Conservation (phyloP, 768 basidiomycete species). For the Pulveroboletus sp. region DNA sequence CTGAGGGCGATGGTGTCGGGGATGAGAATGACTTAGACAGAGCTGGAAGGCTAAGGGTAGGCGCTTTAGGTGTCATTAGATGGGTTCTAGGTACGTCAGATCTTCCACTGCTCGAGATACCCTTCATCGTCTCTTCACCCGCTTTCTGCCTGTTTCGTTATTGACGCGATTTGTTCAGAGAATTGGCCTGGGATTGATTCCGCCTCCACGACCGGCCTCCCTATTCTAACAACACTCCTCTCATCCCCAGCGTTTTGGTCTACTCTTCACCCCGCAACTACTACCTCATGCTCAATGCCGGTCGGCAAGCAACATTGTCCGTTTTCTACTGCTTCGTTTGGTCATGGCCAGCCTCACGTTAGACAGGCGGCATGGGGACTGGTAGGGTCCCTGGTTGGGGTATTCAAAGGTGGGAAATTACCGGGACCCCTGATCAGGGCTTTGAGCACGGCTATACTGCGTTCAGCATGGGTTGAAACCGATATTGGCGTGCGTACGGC, state of each 20-base stretch:
- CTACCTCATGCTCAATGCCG: constrained; percentile 31
- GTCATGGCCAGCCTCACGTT: constrained; percentile 66
- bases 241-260: constrained; percentile 55
- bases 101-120: constrained; percentile 3
- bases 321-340: constrained; percentile 36
- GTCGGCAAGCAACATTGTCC: constrained; percentile 32
- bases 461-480: constrained; percentile 70
- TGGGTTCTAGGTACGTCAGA: constrained; percentile 58
- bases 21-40: constrained; percentile 73
- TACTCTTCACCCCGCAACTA: constrained; percentile 47
- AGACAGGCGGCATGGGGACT: constrained; percentile 69
- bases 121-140: not conserved
- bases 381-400: constrained; percentile 43
- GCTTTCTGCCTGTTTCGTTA: not conserved
- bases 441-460: constrained; percentile 57
- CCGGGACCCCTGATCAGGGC: constrained; percentile 37
- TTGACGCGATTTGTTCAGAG: constrained; percentile 12
- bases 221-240: constrained; percentile 7
- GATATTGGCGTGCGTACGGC: constrained; percentile 63
- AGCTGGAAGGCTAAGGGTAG: constrained; percentile 64
- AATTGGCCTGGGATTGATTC: constrained; percentile 10
- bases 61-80: constrained; percentile 61
- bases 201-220: not conserved
- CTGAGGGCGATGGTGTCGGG: constrained; percentile 32
- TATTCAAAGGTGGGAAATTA: constrained; percentile 44